Evolutionary conservation across 139 green algal species (phyloP), one percentile per base, ranked within the genome.

Genomic region (Mychonastes homosphaera): DNA sequence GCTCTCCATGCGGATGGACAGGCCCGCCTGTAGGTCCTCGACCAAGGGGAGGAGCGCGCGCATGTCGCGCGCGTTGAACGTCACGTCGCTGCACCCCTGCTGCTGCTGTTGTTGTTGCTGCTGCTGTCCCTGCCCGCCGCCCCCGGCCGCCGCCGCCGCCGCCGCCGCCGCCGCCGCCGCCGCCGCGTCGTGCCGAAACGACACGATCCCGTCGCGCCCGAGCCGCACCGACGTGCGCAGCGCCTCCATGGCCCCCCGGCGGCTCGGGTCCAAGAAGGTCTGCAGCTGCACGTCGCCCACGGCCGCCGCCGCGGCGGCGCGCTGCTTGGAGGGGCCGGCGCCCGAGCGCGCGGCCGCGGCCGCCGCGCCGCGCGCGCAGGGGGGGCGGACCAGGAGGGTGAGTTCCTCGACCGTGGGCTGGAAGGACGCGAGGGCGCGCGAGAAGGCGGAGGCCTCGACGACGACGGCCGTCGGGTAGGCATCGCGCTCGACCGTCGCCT

Each of bases 331-430:
- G 15, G 9, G 23, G 7, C 10, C 47, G 23, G 23, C 6, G 47
- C 47, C 47, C 47, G 26, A 5, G 45, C 28, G 24, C 26, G 16
- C 49, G 32, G 2, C 46, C 53, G 29, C 34, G 32, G 2, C 54
- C 44, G 10, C 18, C 18, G 19, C 54, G 49, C 12, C 54, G 57
- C 13, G 63, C 45, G 12, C 78, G 76, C 53, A 68, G 70, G 21
- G 78, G n/a, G n/a, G n/a, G n/a, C n/a, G n/a, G n/a, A n/a, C 80
- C 6, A 90, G 77, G 28, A 91, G 71, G 26, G 73, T 84, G 32
- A 87, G 70, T 61, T 88, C 82, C 18, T 87, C 77, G 43, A 90
- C 47, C 0, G 58, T 73, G 26, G 56, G 53, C 48, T 91, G 79
- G 57, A 92, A 92, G 18, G 55, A 79, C 33, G 56, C 62, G 36